phyloP scores from a whole-genome alignment of 352 stramenopile species.

The Blastocystis sp. region DNA sequence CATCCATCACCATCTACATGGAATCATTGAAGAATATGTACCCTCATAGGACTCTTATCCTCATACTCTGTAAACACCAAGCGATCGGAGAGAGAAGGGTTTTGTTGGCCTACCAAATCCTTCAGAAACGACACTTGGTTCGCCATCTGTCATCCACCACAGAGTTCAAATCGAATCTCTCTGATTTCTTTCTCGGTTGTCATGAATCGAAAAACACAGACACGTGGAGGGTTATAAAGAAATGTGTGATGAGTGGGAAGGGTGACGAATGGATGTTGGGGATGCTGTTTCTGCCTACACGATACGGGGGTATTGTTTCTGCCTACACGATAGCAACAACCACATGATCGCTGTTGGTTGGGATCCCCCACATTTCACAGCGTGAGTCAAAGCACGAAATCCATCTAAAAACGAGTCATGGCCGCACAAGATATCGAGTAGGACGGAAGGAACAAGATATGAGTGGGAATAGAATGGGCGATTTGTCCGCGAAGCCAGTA shows the following conservation, averaged over 20 bases:
- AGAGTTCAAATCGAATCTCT: slow-evolving; percentile 20
- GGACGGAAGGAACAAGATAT: no score
- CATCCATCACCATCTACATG: background rate
- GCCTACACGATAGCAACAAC: no score
- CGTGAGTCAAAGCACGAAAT: no score
- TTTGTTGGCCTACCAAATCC: slow-evolving; percentile 28
- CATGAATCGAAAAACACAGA: background rate
- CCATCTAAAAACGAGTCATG: no score
- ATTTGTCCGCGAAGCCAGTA: background rate
- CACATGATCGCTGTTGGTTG: no score
- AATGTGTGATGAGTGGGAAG: no score
- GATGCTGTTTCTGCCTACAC: no score
- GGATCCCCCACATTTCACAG: no score
- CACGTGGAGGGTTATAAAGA: no score
- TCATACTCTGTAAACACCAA: slow-evolving; percentile 8
- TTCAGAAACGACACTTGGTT: slow-evolving; percentile 33
- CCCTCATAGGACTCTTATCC: background rate
- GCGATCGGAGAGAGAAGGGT: background rate
- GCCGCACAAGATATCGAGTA: background rate
- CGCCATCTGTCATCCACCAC: slow-evolving; percentile 16
- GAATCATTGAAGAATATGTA: background rate
- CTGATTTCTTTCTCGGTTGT: background rate
- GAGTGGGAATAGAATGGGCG: background rate
- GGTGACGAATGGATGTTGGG: no score
- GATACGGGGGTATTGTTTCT: no score